Evolutionary conservation across 225 moss, liverwort and hornwort species (phyloP).

Genomic region (Ulota crispa): DNA sequence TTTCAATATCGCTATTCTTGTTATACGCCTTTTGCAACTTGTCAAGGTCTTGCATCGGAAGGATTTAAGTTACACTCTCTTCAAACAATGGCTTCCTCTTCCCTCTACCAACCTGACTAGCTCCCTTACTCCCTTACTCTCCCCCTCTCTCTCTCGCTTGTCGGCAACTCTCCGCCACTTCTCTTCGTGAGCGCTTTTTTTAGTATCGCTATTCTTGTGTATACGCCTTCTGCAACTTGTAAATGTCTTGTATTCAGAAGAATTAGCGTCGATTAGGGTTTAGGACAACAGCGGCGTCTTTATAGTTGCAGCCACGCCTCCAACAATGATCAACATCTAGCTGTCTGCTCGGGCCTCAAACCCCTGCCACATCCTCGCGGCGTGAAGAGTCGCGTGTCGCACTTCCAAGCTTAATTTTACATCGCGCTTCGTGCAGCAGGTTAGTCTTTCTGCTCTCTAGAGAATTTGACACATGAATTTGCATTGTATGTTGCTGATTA

Average conservation of each 20-base stretch:
- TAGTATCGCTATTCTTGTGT: neutral
- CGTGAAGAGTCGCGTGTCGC: neutral
- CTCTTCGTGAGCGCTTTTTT: neutral
- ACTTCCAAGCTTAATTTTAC: neutral
- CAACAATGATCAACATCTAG: neutral
- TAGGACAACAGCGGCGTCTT: neutral
- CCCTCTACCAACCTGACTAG: neutral
- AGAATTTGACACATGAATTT: neutral
- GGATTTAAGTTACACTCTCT: neutral
- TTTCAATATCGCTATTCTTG: neutral
- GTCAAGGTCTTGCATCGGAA: neutral
- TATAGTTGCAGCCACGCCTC: neutral
- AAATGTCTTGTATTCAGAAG: neutral
- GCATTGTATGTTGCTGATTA: neutral
- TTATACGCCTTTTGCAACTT: neutral
- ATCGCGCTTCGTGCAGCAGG: constrained; percentile 19
- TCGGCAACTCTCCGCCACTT: neutral
- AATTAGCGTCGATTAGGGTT: neutral
- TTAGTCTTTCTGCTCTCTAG: neutral
- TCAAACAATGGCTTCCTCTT: neutral
- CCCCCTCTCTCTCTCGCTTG: neutral
- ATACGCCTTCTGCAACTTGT: neutral
- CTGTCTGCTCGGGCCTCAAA: neutral
- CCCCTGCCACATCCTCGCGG: neutral
- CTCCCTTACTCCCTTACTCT: neutral